Base-by-base conservation (phyloP, 2,329 filamentous ascomycete species). In the Aspergillus caelatus region DNA sequence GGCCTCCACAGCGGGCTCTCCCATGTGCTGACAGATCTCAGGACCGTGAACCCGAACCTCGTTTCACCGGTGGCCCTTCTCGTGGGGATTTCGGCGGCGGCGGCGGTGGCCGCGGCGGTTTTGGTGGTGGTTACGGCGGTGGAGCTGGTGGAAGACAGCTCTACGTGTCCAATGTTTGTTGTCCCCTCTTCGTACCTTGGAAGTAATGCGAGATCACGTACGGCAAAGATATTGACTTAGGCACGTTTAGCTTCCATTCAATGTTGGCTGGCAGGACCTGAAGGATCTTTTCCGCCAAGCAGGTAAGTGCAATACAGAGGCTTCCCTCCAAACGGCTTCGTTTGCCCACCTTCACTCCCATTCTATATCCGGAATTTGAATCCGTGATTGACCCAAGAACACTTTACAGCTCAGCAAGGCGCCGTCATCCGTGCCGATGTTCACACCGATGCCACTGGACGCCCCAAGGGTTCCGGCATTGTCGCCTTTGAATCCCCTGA, bases 201-300 rank as follows among this genome's bases (percentile, higher is more conserved):
- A 50, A 50, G 26, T 62, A 60, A 67, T 67, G 58, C 64, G 61
- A 61, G 63, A 64, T 55, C 52, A 54, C 63, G 26, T 30, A 48
- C 60, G 64, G 67, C 67, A 67, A 69, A 45, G 26, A 5, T 74
- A 71, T 80, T 83, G 72, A 80, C 78, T 56, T 73, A 68, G 64
- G 75, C 9, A 67, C 72, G 58, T 66, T 48, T 81, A 99, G 95
- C 91, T 99, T 72, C 95, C 95, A 23, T 99, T 94, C 83, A 96
- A 93, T 69, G 92, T 96, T 72, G 95, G 95, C 78, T 99, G 95
- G 95, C 95, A 99, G 82, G 95, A 99, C 80, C 84, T 99, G 72
- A 99, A 99, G 83, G 95, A 99, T 80, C 86, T 99, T 70, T 99
- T 99, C 86, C 92, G 95, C 76, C 94, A 97, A 86, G 94, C 95